Evolutionary conservation across 768 basidiomycete species (phyloP).

Genomic region (Hydnomerulius pinastri): DNA sequence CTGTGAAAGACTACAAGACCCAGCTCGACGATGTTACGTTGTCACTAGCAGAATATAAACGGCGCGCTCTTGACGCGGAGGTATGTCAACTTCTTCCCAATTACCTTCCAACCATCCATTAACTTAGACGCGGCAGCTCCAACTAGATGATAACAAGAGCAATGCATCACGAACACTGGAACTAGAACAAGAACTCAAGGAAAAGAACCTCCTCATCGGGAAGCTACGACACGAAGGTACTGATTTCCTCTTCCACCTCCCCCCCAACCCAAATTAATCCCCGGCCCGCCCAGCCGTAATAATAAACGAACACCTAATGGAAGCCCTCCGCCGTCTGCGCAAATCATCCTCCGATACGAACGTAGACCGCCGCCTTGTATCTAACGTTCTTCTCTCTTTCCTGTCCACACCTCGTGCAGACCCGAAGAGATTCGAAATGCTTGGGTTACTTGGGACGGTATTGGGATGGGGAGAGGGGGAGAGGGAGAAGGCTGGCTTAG

Average conservation of each 20-base stretch:
- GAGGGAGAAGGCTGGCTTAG: conserved; percentile 80
- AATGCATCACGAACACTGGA: conserved; percentile 67
- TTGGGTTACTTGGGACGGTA: conserved; percentile 82
- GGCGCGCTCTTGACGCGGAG: conserved; percentile 86
- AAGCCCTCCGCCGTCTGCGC: conserved; percentile 92
- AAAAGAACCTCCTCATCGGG: conserved; percentile 92
- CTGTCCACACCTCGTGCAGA: conserved; percentile 89
- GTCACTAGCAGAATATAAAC: conserved; percentile 88
- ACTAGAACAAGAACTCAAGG: conserved; percentile 89
- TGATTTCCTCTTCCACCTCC: not conserved
- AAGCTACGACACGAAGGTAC: conserved; percentile 91
- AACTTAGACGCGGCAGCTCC: conserved; percentile 47
- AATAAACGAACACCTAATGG: conserved; percentile 96
- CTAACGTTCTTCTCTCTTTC: conserved; percentile 90
- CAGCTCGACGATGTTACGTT: conserved; percentile 71
- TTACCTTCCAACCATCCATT: not conserved
- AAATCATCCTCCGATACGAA: conserved; percentile 82
- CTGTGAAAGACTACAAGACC: conserved; percentile 78
- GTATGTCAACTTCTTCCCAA: conserved; percentile 39
- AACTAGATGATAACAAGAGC: conserved; percentile 71
- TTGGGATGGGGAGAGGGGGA: conserved; percentile 93
- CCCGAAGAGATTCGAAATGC: conserved; percentile 95
- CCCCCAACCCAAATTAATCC: not conserved
- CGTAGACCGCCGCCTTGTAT: conserved; percentile 92
- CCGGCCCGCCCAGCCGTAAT: conserved; percentile 71